phyloP scores from a whole-genome alignment of 176 grass and related monocot species.

The Aegilops sharonensis region DNA sequence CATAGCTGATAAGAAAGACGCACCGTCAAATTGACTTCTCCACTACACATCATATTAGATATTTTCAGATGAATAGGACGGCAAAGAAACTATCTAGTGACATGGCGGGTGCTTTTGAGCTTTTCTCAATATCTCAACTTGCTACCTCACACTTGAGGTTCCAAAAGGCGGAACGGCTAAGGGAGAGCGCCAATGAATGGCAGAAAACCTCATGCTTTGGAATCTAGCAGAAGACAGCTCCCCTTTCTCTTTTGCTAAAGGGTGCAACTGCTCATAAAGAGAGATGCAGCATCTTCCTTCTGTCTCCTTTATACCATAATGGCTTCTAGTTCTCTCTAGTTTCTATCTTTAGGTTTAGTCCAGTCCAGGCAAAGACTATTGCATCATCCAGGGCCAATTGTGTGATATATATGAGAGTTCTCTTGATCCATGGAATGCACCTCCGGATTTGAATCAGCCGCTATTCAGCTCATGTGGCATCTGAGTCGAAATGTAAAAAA shows the following conservation, averaged over 20 bases:
- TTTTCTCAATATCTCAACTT: conserved; percentile 44
- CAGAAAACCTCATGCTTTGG: conserved; percentile 50
- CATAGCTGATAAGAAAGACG: not conserved
- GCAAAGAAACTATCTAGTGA: conserved; percentile 57
- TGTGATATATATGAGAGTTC: not conserved
- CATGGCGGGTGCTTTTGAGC: conserved; percentile 47
- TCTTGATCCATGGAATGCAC: conserved; percentile 12
- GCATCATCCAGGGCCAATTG: not conserved
- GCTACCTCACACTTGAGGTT: conserved; percentile 42
- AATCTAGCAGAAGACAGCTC: conserved; percentile 31
- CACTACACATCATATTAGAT: conserved; percentile 27
- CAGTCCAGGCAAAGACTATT: conserved; percentile 1
- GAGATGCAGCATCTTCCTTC: conserved; percentile 36
- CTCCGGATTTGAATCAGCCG: not conserved
- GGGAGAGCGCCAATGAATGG: conserved; percentile 36
- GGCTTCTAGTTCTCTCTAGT: conserved; percentile 28
- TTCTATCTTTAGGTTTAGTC: conserved; percentile 3
- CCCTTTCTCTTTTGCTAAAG: conserved; percentile 41
- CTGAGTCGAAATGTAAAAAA: not conserved
- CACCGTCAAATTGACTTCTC: conserved; percentile 11
- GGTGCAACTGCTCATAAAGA: conserved; percentile 24
- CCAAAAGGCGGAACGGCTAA: conserved; percentile 44
- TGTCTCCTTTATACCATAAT: conserved; percentile 13
- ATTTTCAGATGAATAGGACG: conserved; percentile 19
- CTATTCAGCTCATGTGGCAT: not conserved